Evolutionary conservation across 257 asterid genomes (phyloP).

Genomic region (Petunia axillaris): DNA sequence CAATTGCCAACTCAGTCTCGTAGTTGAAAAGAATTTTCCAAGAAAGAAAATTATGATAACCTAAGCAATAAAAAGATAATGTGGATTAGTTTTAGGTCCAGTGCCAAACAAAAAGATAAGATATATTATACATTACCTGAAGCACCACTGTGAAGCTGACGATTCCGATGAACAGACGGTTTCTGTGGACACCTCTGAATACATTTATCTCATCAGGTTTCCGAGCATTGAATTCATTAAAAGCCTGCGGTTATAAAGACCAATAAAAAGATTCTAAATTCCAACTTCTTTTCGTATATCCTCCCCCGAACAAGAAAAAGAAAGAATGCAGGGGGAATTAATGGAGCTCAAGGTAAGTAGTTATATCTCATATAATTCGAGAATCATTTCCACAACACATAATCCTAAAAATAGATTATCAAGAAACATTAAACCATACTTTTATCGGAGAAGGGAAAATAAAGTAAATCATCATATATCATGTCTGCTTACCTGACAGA

Average conservation of each 20-base stretch:
- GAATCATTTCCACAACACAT: constrained; percentile 5
- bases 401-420: background rate
- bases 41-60: constrained; percentile 79
- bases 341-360: background rate
- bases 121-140: constrained; percentile 57
- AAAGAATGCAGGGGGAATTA: background rate
- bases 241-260: constrained; percentile 48
- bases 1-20: constrained; percentile 81
- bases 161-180: constrained; percentile 77
- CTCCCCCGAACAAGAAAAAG: background rate
- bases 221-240: constrained; percentile 90
- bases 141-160: constrained; percentile 70
- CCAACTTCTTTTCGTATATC: too few relatives aligned
- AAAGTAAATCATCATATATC: background rate
- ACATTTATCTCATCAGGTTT: constrained; percentile 90
- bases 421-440: too few relatives aligned
- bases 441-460: background rate
- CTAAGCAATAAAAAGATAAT: constrained; percentile 40
- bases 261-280: background rate
- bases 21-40: constrained; percentile 73
- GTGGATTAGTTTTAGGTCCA: background rate
- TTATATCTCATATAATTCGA: background rate
- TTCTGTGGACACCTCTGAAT: constrained; percentile 72
- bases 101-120: constrained; percentile 16
- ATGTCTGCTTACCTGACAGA: constrained; percentile 71